Base-by-base conservation (phyloP, 208 protist genomes). In the Acanthamoeba divionensis region DNA sequence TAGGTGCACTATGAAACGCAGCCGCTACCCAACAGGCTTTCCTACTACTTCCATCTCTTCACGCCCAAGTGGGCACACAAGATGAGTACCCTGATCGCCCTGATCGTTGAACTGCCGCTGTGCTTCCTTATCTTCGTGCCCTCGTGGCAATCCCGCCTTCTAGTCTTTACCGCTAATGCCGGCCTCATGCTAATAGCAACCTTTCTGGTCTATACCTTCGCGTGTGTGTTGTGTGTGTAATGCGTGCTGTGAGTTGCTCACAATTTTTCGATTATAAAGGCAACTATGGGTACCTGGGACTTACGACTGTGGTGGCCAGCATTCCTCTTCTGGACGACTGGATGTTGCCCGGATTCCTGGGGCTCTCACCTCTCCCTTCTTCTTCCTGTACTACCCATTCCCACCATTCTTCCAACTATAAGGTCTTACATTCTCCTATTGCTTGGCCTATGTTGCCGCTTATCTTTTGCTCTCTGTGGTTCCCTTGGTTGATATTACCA, bases 1-100 rank as follows among this genome's bases (percentile, higher is more conserved):
- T 29, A 79, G 67, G 47, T 82, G 45, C 71, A 82, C 47, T 82
- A 82, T 33, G 71, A 82, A 29, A 82, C 71, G 45, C 71, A 82
- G 45, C 71, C 71, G 38, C 71, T 82, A 18, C 71, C 71, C 71
- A 82, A 82, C 8, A 21, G 71, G 0, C 45, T 82, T 9, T 82
- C 71, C 8, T 82, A 57, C 24, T 82, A 82, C 71, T 82, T 82
- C 45, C 36, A 60, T 2, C 71, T 82, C 13, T 77, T 33, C 38
- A 48, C 18, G 66, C 66, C 66, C 9, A 48, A 1, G 66, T 48
- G n/a, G 31, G 24, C 21, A 2, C 71, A 82, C 45, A 24, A 33
- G 47, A 8, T 82, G 45, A 82, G 71, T 50, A 82, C 71, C 15
- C 45, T 82, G 45, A 24, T 24, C 0, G 36, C 71, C 12, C 71